phyloP scores from a whole-genome alignment of 371 early-diverging fungal species.

The Mucor circinelloides region DNA sequence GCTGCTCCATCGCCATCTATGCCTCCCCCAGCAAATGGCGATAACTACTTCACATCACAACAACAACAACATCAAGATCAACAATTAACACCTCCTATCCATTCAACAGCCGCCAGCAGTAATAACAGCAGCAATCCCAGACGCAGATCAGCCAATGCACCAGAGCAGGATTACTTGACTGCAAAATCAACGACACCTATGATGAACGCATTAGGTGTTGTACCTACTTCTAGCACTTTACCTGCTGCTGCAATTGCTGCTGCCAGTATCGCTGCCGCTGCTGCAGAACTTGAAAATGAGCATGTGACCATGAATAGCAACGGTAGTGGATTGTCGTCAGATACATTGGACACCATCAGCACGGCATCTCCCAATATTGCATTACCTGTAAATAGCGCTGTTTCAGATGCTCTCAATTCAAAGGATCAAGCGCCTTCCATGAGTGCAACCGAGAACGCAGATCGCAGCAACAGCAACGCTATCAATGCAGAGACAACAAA shows the following conservation, averaged over 20 bases:
- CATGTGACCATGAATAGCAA: not conserved
- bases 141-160: not conserved
- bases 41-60: slow-evolving; percentile 23
- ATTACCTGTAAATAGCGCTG: not conserved
- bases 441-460: not conserved
- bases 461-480: not conserved
- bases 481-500: not conserved
- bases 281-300: not conserved
- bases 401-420: not conserved
- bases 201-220: not conserved
- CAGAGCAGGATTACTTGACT: slow-evolving; percentile 12
- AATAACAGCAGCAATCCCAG: not conserved
- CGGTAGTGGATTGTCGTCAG: not conserved
- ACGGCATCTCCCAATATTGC: not conserved
- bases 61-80: not conserved
- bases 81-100: not conserved
- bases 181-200: not conserved
- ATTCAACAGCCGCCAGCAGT: not conserved
- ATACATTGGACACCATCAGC: not conserved
- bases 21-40: not conserved
- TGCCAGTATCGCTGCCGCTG: not conserved
- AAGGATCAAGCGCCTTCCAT: not conserved
- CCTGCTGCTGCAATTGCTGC: slow-evolving; percentile 6
- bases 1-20: not conserved
- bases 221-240: not conserved